Evolutionary conservation across 1,284 basidiomycete genomes (phyloP), one percentile per base, ranked within the genome.

Genomic region (Malassezia brasiliensis): DNA sequence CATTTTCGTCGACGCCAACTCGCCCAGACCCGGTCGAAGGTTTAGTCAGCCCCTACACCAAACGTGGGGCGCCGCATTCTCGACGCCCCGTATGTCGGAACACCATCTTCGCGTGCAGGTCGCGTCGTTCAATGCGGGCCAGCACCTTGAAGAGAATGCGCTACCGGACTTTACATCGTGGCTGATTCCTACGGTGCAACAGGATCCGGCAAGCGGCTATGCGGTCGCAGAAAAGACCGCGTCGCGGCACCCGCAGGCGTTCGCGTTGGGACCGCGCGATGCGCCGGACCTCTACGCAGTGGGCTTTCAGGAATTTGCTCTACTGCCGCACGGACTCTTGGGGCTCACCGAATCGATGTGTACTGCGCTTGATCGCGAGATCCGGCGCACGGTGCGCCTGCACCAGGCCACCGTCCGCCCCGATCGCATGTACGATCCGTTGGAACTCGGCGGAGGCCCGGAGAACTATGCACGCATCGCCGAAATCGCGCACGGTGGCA

Each of bases 221-320:
- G 57, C 50, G 52, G 63, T 56, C 36, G 14, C 12, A 7, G 17
- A 17, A 42, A 31, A 47, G 57, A 30, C 51, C 50, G 1, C 46
- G 56, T 28, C 49, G 14, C 11, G 11, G 3, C n/a, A 15, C 7
- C 36, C 36, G 15, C 36, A 37, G 62, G 61, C 57, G 14, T 60
- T 60, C 5, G 59, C 59, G 14, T 42, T 62, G 4, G 49, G 47
- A 19, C 62, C 67, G 15, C 62, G 71, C 22, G 66, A 69, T 38
- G 68, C 69, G 20, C 69, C 71, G 6, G 89, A 90, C 73, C 83
- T 91, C 34, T 82, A 90, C 51, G 88, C 85, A 0, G 84, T 91
- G 44, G 88, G 88, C 11, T 90, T 91, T 65, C 88, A 91, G 69
- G 88, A 91, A 72, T 80, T 90, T 39, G 78, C 90, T 10, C 88